phyloP scores from a whole-genome alignment of 768 basidiomycete genomes.

The Pulveroboletus sp. region DNA sequence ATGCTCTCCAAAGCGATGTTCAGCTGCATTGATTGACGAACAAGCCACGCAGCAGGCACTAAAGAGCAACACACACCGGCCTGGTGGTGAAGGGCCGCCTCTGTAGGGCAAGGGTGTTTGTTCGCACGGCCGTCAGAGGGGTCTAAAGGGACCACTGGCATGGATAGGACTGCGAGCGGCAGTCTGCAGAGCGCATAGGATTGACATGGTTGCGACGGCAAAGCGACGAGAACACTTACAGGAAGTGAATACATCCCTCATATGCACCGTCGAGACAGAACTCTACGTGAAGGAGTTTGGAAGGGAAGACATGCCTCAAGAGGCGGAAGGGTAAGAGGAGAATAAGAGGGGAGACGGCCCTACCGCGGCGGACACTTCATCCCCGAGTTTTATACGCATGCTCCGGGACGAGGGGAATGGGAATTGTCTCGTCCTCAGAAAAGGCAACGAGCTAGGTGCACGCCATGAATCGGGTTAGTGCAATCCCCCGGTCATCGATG shows the following conservation, averaged over 20 bases:
- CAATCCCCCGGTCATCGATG: too few relatives aligned
- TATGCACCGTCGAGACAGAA: constrained; percentile 44
- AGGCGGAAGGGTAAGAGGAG: too few relatives aligned
- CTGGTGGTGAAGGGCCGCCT: constrained; percentile 47
- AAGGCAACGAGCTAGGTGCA: not conserved
- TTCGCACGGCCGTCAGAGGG: not conserved
- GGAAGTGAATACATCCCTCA: constrained; percentile 56
- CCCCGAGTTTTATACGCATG: too few relatives aligned
- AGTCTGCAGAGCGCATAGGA: constrained; percentile 40
- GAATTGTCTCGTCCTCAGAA: too few relatives aligned
- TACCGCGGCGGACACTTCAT: too few relatives aligned
- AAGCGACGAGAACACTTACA: constrained; percentile 36
- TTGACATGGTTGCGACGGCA: not conserved
- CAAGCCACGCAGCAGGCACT: not conserved
- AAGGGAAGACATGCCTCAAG: constrained; percentile 43
- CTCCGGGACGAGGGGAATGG: too few relatives aligned
- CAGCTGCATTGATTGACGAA: constrained; percentile 41
- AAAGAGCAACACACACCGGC: constrained; percentile 47
- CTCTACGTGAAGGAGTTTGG: constrained; percentile 41
- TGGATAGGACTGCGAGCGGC: constrained; percentile 63
- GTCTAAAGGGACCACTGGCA: not conserved
- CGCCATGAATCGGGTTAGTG: constrained; percentile 4
- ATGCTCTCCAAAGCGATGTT: constrained; percentile 78
- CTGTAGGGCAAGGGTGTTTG: constrained; percentile 8
- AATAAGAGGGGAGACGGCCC: too few relatives aligned